Conservation (phyloP, 352 stramenopile genomes). For the Phytophthora vignae region DNA sequence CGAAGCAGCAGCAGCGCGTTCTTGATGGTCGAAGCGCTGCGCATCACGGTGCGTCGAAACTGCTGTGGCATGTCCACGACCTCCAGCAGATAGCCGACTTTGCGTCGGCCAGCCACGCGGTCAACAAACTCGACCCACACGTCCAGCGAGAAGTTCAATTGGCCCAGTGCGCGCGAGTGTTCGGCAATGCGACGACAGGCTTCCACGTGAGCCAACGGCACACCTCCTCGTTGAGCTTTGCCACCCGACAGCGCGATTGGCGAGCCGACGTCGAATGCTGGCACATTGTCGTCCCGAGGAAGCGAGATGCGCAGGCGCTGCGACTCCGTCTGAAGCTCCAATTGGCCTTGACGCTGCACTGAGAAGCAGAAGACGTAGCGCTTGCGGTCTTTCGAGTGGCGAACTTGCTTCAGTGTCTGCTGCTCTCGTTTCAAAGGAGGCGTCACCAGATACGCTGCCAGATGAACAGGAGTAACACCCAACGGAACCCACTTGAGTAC, state of each 20-base stretch:
- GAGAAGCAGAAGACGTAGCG: slow-evolving; percentile 63
- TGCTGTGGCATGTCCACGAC: slow-evolving; percentile 45
- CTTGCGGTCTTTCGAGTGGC: slow-evolving; percentile 37
- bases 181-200: slow-evolving; percentile 32
- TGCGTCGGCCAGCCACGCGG: slow-evolving; percentile 56
- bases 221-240: slow-evolving; percentile 20
- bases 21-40: slow-evolving; percentile 70
- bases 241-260: slow-evolving; percentile 26
- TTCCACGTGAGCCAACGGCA: slow-evolving; percentile 32
- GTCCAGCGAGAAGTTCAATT: slow-evolving; percentile 63
- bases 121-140: slow-evolving; percentile 83
- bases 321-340: neutral
- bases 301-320: slow-evolving; percentile 15
- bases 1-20: slow-evolving; percentile 59
- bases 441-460: slow-evolving; percentile 51
- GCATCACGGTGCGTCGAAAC: slow-evolving; percentile 48
- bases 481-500: slow-evolving; percentile 51
- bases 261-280: slow-evolving; percentile 28
- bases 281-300: slow-evolving; percentile 1
- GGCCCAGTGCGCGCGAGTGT: slow-evolving; percentile 37
- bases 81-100: slow-evolving; percentile 73
- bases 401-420: neutral
- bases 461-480: slow-evolving; percentile 49
- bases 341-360: slow-evolving; percentile 40
- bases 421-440: slow-evolving; percentile 12